Conservation (phyloP, 2,329 filamentous ascomycete species). For the Ramichloridium luteum region DNA sequence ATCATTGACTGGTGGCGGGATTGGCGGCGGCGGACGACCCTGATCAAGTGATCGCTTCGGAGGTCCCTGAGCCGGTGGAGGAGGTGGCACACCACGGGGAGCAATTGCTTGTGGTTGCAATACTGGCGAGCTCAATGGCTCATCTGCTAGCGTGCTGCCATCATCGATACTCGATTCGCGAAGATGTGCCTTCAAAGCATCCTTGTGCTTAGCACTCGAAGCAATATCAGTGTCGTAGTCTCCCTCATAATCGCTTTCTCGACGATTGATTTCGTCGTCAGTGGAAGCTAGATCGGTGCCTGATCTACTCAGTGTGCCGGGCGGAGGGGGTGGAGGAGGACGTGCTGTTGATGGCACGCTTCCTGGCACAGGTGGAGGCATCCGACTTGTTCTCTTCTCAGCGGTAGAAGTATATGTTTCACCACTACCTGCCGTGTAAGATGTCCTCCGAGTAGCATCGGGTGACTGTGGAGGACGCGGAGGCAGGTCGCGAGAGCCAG, state of each 20-base stretch:
- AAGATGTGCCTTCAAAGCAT: slow-evolving; percentile 72
- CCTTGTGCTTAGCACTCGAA: slow-evolving; percentile 85
- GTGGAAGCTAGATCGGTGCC: slow-evolving; percentile 17
- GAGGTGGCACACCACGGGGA: slow-evolving; percentile 41
- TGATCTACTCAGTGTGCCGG: slow-evolving; percentile 27
- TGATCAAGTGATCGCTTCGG: slow-evolving; percentile 51
- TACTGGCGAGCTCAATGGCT: slow-evolving; percentile 37
- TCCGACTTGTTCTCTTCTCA: slow-evolving; percentile 26
- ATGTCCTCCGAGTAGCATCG: slow-evolving; percentile 29
- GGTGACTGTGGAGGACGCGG: slow-evolving; percentile 17
- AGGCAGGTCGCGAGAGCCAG: slow-evolving; percentile 14
- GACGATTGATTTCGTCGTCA: slow-evolving; percentile 54
- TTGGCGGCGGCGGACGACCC: slow-evolving; percentile 58
- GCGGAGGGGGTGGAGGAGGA: slow-evolving; percentile 39
- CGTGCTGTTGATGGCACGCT: slow-evolving; percentile 27
- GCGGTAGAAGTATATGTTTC: slow-evolving; percentile 12
- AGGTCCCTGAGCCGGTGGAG: slow-evolving; percentile 41
- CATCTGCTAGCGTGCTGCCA: slow-evolving; percentile 42
- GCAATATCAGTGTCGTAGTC: slow-evolving; percentile 98
- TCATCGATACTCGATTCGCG: slow-evolving; percentile 65
- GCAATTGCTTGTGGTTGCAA: slow-evolving; percentile 24
- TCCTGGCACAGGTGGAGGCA: slow-evolving; percentile 26
- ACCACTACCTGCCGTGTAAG: neutral
- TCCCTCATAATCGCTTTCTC: slow-evolving; percentile 87
- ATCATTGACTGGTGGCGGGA: slow-evolving; percentile 42